These are phyloP conservation scores for Penicillium sp. DNA, from an alignment of 2,329 filamentous ascomycete species.

Conservation along the genomic window DNA sequence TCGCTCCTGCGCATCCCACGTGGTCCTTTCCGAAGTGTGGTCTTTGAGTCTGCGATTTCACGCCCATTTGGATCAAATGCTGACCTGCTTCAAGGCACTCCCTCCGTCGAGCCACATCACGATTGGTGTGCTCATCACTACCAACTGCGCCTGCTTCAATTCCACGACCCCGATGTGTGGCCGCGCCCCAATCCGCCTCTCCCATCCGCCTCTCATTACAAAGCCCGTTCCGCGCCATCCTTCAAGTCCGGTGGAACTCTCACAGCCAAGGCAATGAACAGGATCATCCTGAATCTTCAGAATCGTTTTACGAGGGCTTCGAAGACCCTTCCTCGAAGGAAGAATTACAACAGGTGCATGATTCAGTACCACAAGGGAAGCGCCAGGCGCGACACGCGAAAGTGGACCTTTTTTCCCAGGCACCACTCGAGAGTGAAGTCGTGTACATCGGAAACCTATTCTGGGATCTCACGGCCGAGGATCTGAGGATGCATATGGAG, in stretches of 20 bases:
- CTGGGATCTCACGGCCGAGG: conserved; percentile 60
- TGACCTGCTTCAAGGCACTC: conserved; percentile 46
- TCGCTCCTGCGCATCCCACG: not conserved
- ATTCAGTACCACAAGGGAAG: conserved; percentile 5
- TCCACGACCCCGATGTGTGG: conserved; percentile 33
- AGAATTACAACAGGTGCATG: not conserved
- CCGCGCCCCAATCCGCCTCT: not conserved
- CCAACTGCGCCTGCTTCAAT: conserved; percentile 29
- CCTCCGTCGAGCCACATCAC: conserved; percentile 54
- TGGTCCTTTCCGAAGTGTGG: not conserved
- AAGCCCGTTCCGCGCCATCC: conserved; percentile 29
- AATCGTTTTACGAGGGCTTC: not conserved
- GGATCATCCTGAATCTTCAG: not conserved
- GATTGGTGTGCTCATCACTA: conserved; percentile 47
- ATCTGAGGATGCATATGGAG: conserved; percentile 56
- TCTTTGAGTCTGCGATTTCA: not conserved
- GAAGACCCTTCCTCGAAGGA: not conserved
- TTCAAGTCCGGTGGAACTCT: conserved; percentile 18
- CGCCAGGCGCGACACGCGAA: not conserved
- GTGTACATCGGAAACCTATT: conserved; percentile 66
- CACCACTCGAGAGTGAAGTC: conserved; percentile 38
- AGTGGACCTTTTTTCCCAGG: not conserved
- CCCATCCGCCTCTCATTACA: conserved; percentile 15
- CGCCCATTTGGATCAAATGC: not conserved
- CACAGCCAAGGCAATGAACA: not conserved